Base-by-base conservation (phyloP, 371 early-diverging fungal genomes). In the Apophysomyces ossiformis region DNA sequence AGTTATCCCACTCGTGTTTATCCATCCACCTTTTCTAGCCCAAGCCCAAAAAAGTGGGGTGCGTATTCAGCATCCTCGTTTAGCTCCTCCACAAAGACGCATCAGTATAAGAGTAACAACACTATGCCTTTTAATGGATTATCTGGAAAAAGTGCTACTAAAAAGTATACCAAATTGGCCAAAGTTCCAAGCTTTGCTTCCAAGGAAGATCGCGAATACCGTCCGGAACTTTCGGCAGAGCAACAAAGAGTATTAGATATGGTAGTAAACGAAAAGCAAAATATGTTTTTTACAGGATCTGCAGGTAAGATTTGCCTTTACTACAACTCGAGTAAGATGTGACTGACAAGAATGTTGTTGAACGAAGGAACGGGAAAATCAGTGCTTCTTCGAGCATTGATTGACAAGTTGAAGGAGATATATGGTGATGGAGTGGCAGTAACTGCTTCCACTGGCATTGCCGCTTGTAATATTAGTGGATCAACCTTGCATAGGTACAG, bases 391-490 rank as follows among this genome's bases (percentile, higher is more conserved):
- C 76, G 87, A 69, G 72, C 72, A 0, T 18, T 50, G 21, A 93
- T 96, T 62, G 63, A 68, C 5, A 69, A 74, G 7, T 70, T 93
- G 43, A 69, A 62, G 11, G 69, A 67, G 2, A 64, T 65, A 12
- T 37, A 65, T 7, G 50, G 63, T 0, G 77, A 79, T 0, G 76
- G 81, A 41, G 78, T 93, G 4, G 92, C 90, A 0, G 83, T 94
- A 2, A 93, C 94, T n/a, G 96, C 96, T 7, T 87, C 96, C 1
- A 96, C 97, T 0, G 94, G 94, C 5, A 88, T 94, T 63, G 95
- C 96, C 3, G 96, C 96, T 0, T 85, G 85, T 65, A 90, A 94
- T 67, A 91, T 96, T 64, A 85, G 86, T 21, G 96, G 96, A 2
- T 76, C 73, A 35, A 95, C 96, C 0, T 63, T 96, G 35, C 94